Percentiles rank a stretch among this genome's conserved stretches.
Evolutionary conservation across 1,139 yeast genomes (phyloP).

Genomic region (Pneumocystis canis): DNA sequence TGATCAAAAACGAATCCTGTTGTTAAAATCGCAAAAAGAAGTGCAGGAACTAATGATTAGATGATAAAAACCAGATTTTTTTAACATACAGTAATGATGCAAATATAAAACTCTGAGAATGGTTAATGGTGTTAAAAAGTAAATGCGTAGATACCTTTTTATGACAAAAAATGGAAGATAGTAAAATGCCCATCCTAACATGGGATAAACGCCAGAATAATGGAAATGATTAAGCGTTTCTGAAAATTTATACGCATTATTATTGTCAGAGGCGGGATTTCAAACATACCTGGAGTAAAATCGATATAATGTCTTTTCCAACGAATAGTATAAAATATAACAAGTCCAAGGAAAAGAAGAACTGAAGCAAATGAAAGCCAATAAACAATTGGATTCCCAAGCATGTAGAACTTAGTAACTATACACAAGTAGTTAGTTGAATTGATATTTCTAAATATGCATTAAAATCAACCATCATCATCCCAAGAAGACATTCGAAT

Average conservation of each 20-base stretch:
- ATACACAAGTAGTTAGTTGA: neutral
- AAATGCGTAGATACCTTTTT: constrained; percentile 43
- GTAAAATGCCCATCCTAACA: constrained; percentile 91
- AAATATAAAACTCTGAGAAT: constrained; percentile 57
- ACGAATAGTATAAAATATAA: constrained; percentile 51
- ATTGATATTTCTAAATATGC: neutral
- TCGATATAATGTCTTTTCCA: constrained; percentile 88
- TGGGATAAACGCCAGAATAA: constrained; percentile 80
- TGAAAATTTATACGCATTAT: neutral
- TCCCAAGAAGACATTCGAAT: constrained; percentile 95
- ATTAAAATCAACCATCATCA: constrained; percentile 29
- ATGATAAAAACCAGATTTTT: neutral
- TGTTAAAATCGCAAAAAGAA: constrained; percentile 82
- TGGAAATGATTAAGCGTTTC: constrained; percentile 30
- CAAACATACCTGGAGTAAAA: constrained; percentile 30
- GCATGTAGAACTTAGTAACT: constrained; percentile 64
- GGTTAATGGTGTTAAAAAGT: neutral
- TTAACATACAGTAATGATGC: constrained; percentile 53
- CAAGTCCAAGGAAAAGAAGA: constrained; percentile 41
- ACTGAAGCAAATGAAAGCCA: constrained; percentile 79
- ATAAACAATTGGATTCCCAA: constrained; percentile 88
- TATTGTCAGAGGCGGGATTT: constrained; percentile 11
- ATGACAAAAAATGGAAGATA: constrained; percentile 77
- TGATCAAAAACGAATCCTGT: constrained; percentile 62
- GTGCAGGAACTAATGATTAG: constrained; percentile 47